These are phyloP conservation scores for Podaxis pistillaris DNA, from an alignment of 768 basidiomycete genomes.

Conservation along the genomic window DNA sequence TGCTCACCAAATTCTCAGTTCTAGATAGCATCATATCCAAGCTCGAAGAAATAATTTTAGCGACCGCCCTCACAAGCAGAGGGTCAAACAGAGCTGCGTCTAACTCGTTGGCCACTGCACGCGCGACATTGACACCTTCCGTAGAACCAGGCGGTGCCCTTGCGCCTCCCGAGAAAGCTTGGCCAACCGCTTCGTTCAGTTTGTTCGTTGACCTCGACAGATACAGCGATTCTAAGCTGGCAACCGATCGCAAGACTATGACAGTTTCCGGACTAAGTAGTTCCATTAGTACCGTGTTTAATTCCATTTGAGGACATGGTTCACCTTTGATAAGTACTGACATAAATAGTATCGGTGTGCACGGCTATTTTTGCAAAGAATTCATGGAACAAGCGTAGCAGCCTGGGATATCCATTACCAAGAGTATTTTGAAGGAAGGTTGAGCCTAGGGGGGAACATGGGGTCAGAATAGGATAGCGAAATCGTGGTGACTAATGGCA, in stretches of 20 bases:
- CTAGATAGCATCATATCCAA: conserved; percentile 68
- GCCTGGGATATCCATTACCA: conserved; percentile 79
- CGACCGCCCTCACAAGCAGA: conserved; percentile 74
- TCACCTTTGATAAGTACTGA: conserved; percentile 80
- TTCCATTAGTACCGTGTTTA: conserved; percentile 1
- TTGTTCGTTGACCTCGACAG: conserved; percentile 80
- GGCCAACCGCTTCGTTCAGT: conserved; percentile 78
- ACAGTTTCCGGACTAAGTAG: conserved; percentile 82
- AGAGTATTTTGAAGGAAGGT: conserved; percentile 90
- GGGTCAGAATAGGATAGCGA: background rate
- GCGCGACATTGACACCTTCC: conserved; percentile 76
- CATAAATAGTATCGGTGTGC: conserved; percentile 93
- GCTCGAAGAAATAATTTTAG: conserved; percentile 65
- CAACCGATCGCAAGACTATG: conserved; percentile 78
- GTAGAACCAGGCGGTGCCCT: conserved; percentile 68
- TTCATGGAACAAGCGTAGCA: conserved; percentile 91
- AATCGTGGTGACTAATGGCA: conserved; percentile 26
- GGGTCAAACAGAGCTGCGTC: conserved; percentile 94
- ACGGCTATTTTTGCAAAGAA: conserved; percentile 96
- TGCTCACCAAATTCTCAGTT: conserved; percentile 67
- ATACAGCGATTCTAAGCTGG: conserved; percentile 85
- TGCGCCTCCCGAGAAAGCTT: conserved; percentile 71
- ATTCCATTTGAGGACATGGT: conserved; percentile 8
- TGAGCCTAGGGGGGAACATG: conserved; percentile 55
- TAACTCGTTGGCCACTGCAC: conserved; percentile 85